These are phyloP conservation scores for Psilocybe tampanensis DNA, from an alignment of 768 basidiomycete genomes.

Conservation along the genomic window DNA sequence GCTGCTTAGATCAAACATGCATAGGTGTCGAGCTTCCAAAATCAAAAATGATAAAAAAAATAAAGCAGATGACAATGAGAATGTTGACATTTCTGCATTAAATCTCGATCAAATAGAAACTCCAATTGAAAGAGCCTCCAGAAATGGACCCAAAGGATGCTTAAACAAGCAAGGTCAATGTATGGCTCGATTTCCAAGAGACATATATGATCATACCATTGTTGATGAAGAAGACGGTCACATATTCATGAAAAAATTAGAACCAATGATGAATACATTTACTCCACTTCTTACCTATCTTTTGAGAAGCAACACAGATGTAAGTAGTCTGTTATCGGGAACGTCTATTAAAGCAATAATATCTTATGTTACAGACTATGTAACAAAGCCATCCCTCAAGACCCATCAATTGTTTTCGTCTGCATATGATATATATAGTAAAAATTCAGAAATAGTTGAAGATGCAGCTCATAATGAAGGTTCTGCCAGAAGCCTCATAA, in stretches of 20 bases:
- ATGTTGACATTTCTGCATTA: background rate
- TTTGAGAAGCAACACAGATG: constrained; percentile 36
- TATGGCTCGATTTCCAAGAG: constrained; percentile 35
- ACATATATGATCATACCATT: constrained; percentile 16
- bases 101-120: background rate
- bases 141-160: constrained; percentile 21
- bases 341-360: constrained; percentile 36
- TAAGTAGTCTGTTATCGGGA: constrained; percentile 32
- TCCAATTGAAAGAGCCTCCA: background rate
- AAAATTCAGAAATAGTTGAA: background rate
- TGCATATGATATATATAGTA: background rate
- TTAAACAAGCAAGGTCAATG: constrained; percentile 28
- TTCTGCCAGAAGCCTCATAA: background rate
- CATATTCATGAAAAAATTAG: constrained; percentile 31
- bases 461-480: background rate
- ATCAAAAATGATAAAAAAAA: background rate
- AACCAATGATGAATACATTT: constrained; percentile 34
- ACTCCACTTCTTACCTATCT: constrained; percentile 30
- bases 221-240: constrained; percentile 29
- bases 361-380: constrained; percentile 40
- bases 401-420: constrained; percentile 23
- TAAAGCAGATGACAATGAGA: background rate
- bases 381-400: constrained; percentile 36
- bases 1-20: constrained; percentile 26
- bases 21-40: constrained; percentile 21